Evolutionary conservation across 148 eudicot species (phyloP), one percentile per base, ranked within the genome.

Genomic region (Beta vulgaris): DNA sequence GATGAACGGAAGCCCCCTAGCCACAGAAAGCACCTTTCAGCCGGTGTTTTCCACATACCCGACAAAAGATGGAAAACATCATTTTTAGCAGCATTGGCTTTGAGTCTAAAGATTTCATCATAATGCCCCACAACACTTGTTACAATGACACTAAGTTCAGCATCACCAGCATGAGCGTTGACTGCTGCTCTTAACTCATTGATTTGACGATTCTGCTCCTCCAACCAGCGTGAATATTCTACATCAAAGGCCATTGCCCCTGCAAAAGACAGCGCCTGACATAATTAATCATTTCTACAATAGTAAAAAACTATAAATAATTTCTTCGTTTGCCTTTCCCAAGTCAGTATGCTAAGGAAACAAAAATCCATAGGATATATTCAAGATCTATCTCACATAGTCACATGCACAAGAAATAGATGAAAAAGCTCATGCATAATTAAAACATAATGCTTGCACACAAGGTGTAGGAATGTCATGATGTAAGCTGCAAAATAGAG

Each of bases 41-140:
- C 89, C 49, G 87, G 89, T 26, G 89, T 86, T 72, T 82, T 82
- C 89, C 89, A 86, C 89, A 86, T 86, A 57, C 89, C 89, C 60
- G 87, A 86, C 64, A 86, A 76, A 72, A 86, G 81, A 82, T 86
- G 89, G 49, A 86, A 86, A 69, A 86, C 89, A 31, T 86, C 89
- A 70, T 82, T 80, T 74, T 86, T 86, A 69, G 89, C 89, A 59
- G 89, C 89, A 77, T 79, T 82, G 32, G 77, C 78, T 69, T 86
- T 86, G 19, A 86, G 77, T 76, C 87, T 77, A 78, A 84, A 86
- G 18, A 84, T 73, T 31, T 86, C 89, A 48, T 84, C 87, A 75
- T 86, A 86, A 76, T 86, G 89, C 34, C 84, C 67, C 76, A 80
- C 60, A 37, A 86, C 77, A 42, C 87, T 86, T 58, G 84, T 87